Evolutionary conservation across 352 stramenopile species (phyloP).

Genomic region (Globisporangium acanthophoron): DNA sequence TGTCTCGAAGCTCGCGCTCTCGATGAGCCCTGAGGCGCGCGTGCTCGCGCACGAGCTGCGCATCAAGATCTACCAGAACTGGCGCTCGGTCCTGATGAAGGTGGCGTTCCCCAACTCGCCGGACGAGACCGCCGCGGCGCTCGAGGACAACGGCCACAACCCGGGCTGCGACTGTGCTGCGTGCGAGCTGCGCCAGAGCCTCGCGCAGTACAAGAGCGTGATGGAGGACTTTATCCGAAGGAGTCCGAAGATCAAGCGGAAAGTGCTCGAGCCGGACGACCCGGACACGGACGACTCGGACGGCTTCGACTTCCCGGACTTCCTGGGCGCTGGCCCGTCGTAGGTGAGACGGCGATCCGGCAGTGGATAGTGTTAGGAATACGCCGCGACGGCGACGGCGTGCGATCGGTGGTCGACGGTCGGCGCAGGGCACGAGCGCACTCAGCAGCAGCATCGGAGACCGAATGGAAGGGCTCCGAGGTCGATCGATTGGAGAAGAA

Average conservation of each 20-base stretch:
- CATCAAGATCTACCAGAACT: constrained; percentile 80
- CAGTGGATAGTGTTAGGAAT: constrained; percentile 15
- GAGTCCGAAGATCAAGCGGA: constrained; percentile 45
- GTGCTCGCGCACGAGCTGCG: constrained; percentile 70
- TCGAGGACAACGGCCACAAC: constrained; percentile 28
- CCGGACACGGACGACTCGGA: constrained; percentile 12
- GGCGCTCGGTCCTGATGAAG: constrained; percentile 69
- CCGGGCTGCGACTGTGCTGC: constrained; percentile 42
- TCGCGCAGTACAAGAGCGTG: constrained; percentile 52
- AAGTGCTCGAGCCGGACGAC: constrained; percentile 11
- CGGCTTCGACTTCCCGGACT: constrained; percentile 16
- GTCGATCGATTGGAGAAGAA: constrained; percentile 6
- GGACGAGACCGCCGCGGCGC: constrained; percentile 29
- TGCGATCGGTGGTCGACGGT: background rate
- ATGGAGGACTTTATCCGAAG: constrained; percentile 53
- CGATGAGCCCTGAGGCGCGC: constrained; percentile 68
- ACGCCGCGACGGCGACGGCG: background rate
- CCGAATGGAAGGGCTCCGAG: constrained; percentile 16
- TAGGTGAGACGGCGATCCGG: background rate
- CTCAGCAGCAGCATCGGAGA: constrained; percentile 8
- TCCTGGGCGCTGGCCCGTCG: constrained; percentile 8
- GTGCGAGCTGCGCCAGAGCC: constrained; percentile 42
- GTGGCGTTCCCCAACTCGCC: constrained; percentile 52
- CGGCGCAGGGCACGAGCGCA: constrained; percentile 1
- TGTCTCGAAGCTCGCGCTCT: constrained; percentile 50